Base-by-base conservation (phyloP, 805 yeast genomes). In the Saccharomycopsis selenospora region DNA sequence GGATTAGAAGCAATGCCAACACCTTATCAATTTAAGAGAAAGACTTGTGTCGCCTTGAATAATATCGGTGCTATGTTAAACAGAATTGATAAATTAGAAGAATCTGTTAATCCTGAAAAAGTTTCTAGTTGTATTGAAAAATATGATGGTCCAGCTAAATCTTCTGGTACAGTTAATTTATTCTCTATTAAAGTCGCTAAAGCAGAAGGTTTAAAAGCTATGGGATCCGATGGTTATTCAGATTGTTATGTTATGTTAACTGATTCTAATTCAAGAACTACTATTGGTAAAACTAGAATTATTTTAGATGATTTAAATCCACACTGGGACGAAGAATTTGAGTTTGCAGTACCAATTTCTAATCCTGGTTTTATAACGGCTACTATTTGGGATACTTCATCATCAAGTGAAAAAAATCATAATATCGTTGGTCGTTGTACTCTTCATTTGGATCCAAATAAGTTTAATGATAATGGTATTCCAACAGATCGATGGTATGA, bases 271-370 rank as follows among this genome's bases (percentile, higher is more conserved):
- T 70, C 71, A 2, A 69, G 76, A 33, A 70, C 67, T 45, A 78
- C 79, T 25, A 66, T 85, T 28, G 90, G 84, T 2, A 79, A 77
- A 52, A 90, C 98, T 0, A 70, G 85, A 56, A 74, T 81, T 0
- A 68, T 85, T 3, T 68, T 71, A 26, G 76, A 76, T 47, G 76
- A 80, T 3, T 66, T 75, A 28, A 79, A 80, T 56, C 96, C 97
- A 0, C 76, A 74, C 13, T 91, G 95, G 95, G 85, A 86, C 57
- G 96, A 90, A 66, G 85, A 84, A 49, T 86, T 88, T 61, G 95
- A 88, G 61, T 50, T 66, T 24, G 66, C 59, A 27, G 58, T 70
- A 2, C 63, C 65, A 0, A 70, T 73, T 0, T 64, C 69, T 20
- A 63, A 72, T 1, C 60, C 74, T 1, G 65, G 72, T 30, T 69